Evolutionary conservation across 805 yeast genomes (phyloP).

Genomic region (Candida koratica): DNA sequence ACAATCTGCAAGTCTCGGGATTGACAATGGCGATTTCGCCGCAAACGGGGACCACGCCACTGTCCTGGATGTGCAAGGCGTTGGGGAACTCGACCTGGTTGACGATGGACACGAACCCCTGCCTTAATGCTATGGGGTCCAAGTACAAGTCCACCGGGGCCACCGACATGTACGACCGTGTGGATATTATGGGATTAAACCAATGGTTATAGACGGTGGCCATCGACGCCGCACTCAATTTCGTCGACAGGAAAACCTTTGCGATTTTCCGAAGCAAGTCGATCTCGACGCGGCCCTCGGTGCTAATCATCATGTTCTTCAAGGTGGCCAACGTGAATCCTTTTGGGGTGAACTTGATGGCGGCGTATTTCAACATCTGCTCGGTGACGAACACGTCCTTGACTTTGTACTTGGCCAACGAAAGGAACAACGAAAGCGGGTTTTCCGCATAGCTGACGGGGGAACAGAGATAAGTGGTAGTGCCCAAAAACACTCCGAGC

Average conservation of each 20-base stretch:
- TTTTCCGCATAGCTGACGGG: slow-evolving; percentile 73
- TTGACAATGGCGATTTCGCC: slow-evolving; percentile 92
- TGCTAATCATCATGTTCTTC: slow-evolving; percentile 80
- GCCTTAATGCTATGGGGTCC: slow-evolving; percentile 85
- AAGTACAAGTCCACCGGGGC: slow-evolving; percentile 85
- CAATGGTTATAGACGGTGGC: slow-evolving; percentile 74
- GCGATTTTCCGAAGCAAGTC: slow-evolving; percentile 56
- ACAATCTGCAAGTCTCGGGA: slow-evolving; percentile 79
- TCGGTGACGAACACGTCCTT: slow-evolving; percentile 83
- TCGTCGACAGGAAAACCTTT: slow-evolving; percentile 58
- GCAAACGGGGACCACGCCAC: slow-evolving; percentile 94
- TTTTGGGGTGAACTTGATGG: slow-evolving; percentile 55
- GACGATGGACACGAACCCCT: slow-evolving; percentile 78
- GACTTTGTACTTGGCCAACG: slow-evolving; percentile 71
- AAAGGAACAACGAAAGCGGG: slow-evolving; percentile 66
- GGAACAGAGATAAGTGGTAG: slow-evolving; percentile 75
- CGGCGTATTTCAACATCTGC: slow-evolving; percentile 75
- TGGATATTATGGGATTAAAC: slow-evolving; percentile 77
- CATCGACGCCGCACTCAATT: slow-evolving; percentile 63
- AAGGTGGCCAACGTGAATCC: slow-evolving; percentile 59
- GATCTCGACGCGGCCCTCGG: slow-evolving; percentile 68
- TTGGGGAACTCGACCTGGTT: slow-evolving; percentile 66
- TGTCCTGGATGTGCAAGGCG: slow-evolving; percentile 80
- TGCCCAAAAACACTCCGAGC: slow-evolving; percentile 82
- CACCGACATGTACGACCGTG: slow-evolving; percentile 82